phyloP scores from a whole-genome alignment of 345 rosid species.

The Crucihimalaya himalaica region DNA sequence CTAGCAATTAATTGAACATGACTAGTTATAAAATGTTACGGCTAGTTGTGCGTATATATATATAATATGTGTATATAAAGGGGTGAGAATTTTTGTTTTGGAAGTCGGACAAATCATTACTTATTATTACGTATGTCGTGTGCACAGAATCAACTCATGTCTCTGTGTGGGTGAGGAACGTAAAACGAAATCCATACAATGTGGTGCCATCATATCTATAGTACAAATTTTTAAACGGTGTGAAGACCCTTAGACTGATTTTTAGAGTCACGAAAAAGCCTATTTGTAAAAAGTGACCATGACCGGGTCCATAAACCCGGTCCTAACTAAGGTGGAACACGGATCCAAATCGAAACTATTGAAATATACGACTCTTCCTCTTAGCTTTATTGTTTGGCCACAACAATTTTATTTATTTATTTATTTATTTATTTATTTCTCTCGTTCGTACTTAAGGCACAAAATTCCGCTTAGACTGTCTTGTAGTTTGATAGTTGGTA shows the following conservation, averaged over 20 bases:
- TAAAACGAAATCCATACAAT: slow-evolving; percentile 19
- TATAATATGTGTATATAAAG: background rate
- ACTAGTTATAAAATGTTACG: too few species aligned
- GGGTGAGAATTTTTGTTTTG: background rate
- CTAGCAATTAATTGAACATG: too few species aligned
- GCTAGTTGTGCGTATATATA: background rate
- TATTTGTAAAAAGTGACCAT: slow-evolving; percentile 11
- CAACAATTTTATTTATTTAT: background rate
- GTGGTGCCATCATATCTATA: slow-evolving; percentile 28
- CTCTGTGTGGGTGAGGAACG: slow-evolving; percentile 27
- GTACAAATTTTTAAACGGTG: background rate
- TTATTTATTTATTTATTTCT: background rate
- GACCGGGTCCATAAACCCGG: background rate
- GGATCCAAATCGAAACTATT: background rate
- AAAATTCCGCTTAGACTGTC: background rate
- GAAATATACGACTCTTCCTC: background rate
- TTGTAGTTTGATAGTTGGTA: background rate
- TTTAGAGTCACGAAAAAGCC: background rate
- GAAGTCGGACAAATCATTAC: slow-evolving; percentile 27
- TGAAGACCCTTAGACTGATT: background rate
- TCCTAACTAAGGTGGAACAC: slow-evolving; percentile 11
- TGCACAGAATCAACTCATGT: slow-evolving; percentile 30
- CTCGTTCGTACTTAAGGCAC: background rate
- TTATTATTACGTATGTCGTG: slow-evolving; percentile 29
- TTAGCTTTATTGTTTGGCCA: background rate